Evolutionary conservation across 441 rosid genomes (phyloP), one percentile per base, ranked within the genome.

Genomic region (Brassica balearica): DNA sequence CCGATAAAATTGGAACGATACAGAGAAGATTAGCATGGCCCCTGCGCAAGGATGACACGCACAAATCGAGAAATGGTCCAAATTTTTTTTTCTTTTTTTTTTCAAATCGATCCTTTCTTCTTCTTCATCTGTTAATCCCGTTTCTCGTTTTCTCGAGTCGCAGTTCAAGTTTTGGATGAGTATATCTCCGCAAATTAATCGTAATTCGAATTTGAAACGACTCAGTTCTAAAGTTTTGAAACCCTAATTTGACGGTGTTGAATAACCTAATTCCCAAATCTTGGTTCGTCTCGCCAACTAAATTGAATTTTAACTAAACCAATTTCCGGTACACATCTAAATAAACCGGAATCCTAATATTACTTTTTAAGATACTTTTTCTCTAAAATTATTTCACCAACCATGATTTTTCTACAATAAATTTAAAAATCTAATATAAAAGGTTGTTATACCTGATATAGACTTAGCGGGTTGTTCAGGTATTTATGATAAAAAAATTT

Each of bases 1-100:
- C 92, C 53, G 84, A 90, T 86, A 85, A 91, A 91, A 89, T 89
- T 88, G 91, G 86, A 93, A 86, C 77, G 82, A 86, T 84, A 87
- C 87, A 85, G 90, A 88, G 88, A 86, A 87, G 84, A 89, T 90
- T 86, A 88, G 87, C 85, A 85, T 87, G 86, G 86, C 84, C 88
- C 91, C 87, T 89, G 86, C 80, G 84, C 86, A 86, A 88, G 88
- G 89, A 87, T 87, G 92, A 84, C 90, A 89, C 87, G 80, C 84
- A 83, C 77, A 88, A 86, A 87, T 90, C 79, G 82, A 88, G 86
- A 89, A 88, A 84, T 85, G 88, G 82, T 88, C 77, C 73, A 83
- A 81, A 71, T 82, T 82, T 71, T 85, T 67, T 68, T 64, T 34
- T 7, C 36, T 46, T 1, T 10, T 10, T 51, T 51, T 5, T n/a